Percentiles rank a stretch among this genome's conserved stretches.
These are phyloP conservation scores for Vaccinium corymbosum DNA, from an alignment of 148 eudicot species.

Conservation along the genomic window DNA sequence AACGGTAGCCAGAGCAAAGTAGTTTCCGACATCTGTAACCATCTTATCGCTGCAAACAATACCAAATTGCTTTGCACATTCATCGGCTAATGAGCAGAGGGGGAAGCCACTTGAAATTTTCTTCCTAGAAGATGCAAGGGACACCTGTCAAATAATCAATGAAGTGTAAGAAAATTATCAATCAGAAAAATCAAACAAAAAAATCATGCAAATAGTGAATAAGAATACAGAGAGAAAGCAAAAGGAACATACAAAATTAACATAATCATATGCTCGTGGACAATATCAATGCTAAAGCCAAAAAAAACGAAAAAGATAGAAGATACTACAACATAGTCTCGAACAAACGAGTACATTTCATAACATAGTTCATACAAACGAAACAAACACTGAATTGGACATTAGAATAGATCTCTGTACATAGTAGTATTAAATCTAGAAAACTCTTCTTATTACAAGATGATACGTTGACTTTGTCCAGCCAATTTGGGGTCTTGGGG, in stretches of 20 bases:
- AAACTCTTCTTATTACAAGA: background rate
- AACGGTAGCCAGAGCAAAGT: slow-evolving; percentile 81
- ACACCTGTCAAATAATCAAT: slow-evolving; percentile 53
- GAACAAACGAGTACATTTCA: background rate
- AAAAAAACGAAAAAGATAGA: background rate
- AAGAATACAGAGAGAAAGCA: background rate
- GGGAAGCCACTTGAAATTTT: slow-evolving; percentile 32
- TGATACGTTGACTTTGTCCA: background rate
- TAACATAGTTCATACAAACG: background rate
- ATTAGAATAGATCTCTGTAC: background rate
- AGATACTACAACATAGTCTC: background rate
- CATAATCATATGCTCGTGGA: background rate
- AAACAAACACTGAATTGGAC: background rate
- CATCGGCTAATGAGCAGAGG: slow-evolving; percentile 51
- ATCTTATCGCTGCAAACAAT: slow-evolving; percentile 30
- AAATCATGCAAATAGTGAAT: background rate
- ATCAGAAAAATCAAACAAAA: background rate
- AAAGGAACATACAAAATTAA: background rate
- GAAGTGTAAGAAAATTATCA: background rate
- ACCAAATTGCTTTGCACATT: slow-evolving; percentile 51
- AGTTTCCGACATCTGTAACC: slow-evolving; percentile 51
- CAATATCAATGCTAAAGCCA: background rate
- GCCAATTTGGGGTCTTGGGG: background rate
- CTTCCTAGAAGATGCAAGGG: slow-evolving; percentile 48
- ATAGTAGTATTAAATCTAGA: background rate